Evolutionary conservation across 2,329 filamentous ascomycete species (phyloP).

Genomic region (Bipolaris gigantea): DNA sequence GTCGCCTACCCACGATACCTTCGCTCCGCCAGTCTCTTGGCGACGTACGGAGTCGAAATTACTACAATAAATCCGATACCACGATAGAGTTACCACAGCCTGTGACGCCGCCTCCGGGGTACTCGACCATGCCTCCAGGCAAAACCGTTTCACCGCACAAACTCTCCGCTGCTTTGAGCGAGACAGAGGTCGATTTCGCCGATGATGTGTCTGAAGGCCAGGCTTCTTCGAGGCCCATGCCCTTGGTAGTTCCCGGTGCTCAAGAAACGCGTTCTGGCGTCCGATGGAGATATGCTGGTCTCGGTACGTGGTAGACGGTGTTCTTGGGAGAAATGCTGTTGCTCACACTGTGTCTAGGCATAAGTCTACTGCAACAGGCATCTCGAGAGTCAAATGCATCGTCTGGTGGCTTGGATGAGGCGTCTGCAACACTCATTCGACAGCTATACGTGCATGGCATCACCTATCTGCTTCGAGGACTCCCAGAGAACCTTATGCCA

Average conservation of each 20-base stretch:
- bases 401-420: conserved; percentile 31
- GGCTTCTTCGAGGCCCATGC: conserved; percentile 23
- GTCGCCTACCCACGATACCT: conserved; percentile 54
- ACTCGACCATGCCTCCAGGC: conserved; percentile 33
- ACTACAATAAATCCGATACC: conserved; percentile 20
- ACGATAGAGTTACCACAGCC: conserved; percentile 25
- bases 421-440: conserved; percentile 55
- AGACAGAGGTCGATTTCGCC: conserved; percentile 26
- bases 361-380: conserved; percentile 52
- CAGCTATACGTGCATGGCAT: conserved; percentile 67
- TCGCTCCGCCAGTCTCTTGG: conserved; percentile 49
- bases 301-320: conserved; percentile 43
- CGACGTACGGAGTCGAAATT: conserved; percentile 26
- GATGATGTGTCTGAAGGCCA: conserved; percentile 32
- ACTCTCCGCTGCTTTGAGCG: conserved; percentile 19
- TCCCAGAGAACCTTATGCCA: conserved; percentile 60
- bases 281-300: conserved; percentile 56
- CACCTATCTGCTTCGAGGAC: conserved; percentile 64
- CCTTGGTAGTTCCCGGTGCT: conserved; percentile 24
- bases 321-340: background rate
- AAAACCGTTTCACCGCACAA: conserved; percentile 24
- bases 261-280: conserved; percentile 47
- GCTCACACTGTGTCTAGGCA: conserved; percentile 41
- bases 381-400: conserved; percentile 49
- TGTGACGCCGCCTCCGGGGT: conserved; percentile 45